Conservation (phyloP, 139 green algal genomes). For the Chloropicon primus region DNA sequence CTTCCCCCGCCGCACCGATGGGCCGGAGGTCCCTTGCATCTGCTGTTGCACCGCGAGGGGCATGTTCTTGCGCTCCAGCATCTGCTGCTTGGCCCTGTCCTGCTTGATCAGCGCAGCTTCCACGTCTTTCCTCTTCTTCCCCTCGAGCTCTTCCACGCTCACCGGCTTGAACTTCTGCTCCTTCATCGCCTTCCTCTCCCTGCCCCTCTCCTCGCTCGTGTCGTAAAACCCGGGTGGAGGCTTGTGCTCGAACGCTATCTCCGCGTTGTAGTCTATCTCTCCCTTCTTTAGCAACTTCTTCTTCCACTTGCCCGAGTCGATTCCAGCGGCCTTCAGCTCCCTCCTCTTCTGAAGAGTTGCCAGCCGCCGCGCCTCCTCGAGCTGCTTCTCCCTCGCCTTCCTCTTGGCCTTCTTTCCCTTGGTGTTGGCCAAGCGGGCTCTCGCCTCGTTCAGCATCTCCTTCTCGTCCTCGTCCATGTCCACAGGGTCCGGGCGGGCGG, state of each 20-base stretch:
- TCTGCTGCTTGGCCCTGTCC: conserved; percentile 62
- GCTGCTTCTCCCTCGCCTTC: conserved; percentile 90
- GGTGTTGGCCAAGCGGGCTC: conserved; percentile 93
- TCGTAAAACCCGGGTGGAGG: conserved; percentile 77
- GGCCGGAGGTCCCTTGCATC: conserved; percentile 51
- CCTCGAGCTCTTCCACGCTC: conserved; percentile 83
- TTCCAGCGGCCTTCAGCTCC: conserved; percentile 43
- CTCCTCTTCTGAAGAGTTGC: conserved; percentile 85
- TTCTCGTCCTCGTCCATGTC: conserved; percentile 99
- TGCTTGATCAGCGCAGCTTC: conserved; percentile 73
- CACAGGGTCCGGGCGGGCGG: conserved; percentile 82
- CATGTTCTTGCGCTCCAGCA: conserved; percentile 19
- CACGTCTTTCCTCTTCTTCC: conserved; percentile 64
- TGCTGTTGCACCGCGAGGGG: conserved; percentile 16
- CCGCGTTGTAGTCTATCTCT: conserved; percentile 33
- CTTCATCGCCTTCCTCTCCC: conserved; percentile 19
- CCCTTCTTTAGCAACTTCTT: conserved; percentile 22
- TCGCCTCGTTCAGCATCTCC: conserved; percentile 96
- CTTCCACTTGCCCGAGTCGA: conserved; percentile 48
- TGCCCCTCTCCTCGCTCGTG: conserved; percentile 46
- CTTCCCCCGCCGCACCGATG: conserved; percentile 41
- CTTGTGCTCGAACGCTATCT: conserved; percentile 79
- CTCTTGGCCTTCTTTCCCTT: conserved; percentile 99
- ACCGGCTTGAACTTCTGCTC: conserved; percentile 68
- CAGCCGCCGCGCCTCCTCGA: conserved; percentile 91